These are phyloP conservation scores for Gossypium schwendimanii DNA, from an alignment of 441 rosid genomes.

Conservation along the genomic window DNA sequence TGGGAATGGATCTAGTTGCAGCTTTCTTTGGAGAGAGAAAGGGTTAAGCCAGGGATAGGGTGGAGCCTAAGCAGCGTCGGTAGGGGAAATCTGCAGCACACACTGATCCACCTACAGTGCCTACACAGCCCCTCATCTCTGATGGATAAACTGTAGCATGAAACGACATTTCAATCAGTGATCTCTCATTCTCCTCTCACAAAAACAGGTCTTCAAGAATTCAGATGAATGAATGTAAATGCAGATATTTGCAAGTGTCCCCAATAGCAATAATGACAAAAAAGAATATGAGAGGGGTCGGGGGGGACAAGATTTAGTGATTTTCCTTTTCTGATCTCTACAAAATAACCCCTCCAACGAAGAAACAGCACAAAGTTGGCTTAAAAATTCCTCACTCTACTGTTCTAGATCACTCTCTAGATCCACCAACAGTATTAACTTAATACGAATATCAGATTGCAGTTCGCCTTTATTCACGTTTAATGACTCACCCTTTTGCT, in stretches of 20 bases:
- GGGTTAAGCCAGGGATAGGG: conserved; percentile 15
- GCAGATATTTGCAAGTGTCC: background rate
- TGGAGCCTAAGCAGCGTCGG: conserved; percentile 45
- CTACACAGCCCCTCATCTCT: conserved; percentile 17
- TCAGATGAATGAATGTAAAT: background rate
- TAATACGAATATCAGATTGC: conserved; percentile 2
- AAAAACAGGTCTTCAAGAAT: background rate
- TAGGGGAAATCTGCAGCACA: conserved; percentile 51
- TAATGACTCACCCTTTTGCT: conserved; percentile 33
- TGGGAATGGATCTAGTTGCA: conserved; percentile 15
- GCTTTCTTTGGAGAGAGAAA: conserved; percentile 21
- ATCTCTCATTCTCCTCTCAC: conserved; percentile 20
- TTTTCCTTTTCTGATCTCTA: background rate
- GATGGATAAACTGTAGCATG: conserved; percentile 35
- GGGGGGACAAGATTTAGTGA: conserved; percentile 2
- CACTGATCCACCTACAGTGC: conserved; percentile 38
- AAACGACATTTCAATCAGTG: conserved; percentile 40
- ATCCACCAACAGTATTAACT: background rate
- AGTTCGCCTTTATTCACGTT: conserved; percentile 23
- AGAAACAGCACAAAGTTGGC: conserved; percentile 4
- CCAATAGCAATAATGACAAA: conserved; percentile 11
- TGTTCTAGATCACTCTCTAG: conserved; percentile 1
- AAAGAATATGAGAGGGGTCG: background rate
- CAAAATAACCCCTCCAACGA: background rate
- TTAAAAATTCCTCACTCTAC: conserved; percentile 9